Evolutionary conservation across 1,139 yeast species (phyloP).

Genomic region (Candida glucosophila): DNA sequence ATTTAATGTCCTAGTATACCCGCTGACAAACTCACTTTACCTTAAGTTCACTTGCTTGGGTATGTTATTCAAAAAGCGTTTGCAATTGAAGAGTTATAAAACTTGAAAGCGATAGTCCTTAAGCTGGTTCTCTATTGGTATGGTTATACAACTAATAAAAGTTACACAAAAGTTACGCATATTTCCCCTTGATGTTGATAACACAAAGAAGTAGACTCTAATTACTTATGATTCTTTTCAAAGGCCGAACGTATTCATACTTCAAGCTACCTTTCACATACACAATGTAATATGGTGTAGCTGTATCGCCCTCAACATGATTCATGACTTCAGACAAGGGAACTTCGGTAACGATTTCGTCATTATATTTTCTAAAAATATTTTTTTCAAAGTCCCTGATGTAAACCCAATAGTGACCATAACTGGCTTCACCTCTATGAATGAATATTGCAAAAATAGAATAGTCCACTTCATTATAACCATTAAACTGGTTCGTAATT

Average conservation of each 20-base stretch:
- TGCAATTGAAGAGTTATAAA: no score
- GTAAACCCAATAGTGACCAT: constrained; percentile 96
- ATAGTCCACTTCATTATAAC: constrained; percentile 60
- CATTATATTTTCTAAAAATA: constrained; percentile 83
- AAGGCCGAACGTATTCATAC: constrained; percentile 56
- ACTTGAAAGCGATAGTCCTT: no score
- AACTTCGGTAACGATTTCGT: constrained; percentile 81
- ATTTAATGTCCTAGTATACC: no score
- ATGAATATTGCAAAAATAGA: constrained; percentile 85
- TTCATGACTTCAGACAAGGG: constrained; percentile 67
- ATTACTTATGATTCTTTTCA: no score
- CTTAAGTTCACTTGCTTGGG: no score
- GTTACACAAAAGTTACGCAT: no score
- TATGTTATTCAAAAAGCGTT: no score
- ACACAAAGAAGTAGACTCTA: no score
- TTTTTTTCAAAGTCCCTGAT: constrained; percentile 65
- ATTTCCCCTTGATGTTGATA: no score
- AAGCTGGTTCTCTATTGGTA: no score
- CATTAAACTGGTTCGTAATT: constrained; percentile 51
- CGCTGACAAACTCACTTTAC: no score
- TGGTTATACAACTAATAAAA: no score
- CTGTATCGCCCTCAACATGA: constrained; percentile 65
- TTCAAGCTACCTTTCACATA: constrained; percentile 64
- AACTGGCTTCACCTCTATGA: constrained; percentile 92
- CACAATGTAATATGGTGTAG: constrained; percentile 89